A percentile compares a stretch with the other conserved stretches of the same genome.
These are phyloP conservation scores for Populus trichocarpa DNA, from an alignment of 441 rosid genomes.

Conservation along the genomic window DNA sequence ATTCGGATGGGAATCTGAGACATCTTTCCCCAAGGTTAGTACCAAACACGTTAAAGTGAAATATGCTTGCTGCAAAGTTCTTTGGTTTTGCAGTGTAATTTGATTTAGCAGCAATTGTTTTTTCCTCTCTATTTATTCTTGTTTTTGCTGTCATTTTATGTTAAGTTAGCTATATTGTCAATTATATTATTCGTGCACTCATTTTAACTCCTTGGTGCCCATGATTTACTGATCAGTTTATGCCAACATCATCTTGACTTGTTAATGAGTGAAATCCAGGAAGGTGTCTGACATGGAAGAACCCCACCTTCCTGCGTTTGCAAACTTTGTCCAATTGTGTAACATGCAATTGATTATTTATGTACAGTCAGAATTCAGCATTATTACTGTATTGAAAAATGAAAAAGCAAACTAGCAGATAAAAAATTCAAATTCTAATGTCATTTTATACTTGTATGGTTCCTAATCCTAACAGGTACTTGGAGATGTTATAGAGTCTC, in stretches of 20 bases:
- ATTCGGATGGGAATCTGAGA: slow-evolving; percentile 79
- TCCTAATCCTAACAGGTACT: slow-evolving; percentile 51
- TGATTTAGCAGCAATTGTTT: neutral
- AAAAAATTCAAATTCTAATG: neutral
- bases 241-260: too few species aligned
- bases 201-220: too few species aligned
- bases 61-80: neutral
- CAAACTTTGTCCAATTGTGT: neutral
- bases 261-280: too few species aligned
- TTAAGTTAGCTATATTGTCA: neutral
- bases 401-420: neutral
- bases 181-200: too few species aligned
- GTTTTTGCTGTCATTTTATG: neutral
- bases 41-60: neutral
- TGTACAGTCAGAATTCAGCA: neutral
- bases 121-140: neutral
- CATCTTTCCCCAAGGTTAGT: slow-evolving; percentile 79
- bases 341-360: neutral
- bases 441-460: neutral
- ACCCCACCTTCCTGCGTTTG: neutral
- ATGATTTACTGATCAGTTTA: too few species aligned
- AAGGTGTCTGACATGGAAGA: too few species aligned
- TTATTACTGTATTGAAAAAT: neutral
- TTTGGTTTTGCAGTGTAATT: neutral
- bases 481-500: slow-evolving; percentile 86